phyloP scores from a whole-genome alignment of 83 land plant species.

The Isoetes engelmannii region DNA sequence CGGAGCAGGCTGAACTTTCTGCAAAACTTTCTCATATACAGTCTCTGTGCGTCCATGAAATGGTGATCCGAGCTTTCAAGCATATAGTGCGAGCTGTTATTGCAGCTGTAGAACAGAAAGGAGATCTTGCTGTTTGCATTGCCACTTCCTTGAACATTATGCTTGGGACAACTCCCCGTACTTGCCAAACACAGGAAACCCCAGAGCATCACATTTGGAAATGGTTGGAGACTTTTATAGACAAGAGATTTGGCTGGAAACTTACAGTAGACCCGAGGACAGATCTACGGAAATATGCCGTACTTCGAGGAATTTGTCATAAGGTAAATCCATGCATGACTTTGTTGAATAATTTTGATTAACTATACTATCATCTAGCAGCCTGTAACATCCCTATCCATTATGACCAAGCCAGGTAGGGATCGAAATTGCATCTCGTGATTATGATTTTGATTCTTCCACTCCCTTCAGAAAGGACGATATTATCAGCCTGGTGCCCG shows the following conservation, averaged over 20 bases:
- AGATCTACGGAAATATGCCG: slow-evolving; percentile 65
- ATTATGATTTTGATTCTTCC: slow-evolving; percentile 62
- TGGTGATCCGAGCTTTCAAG: slow-evolving; percentile 88
- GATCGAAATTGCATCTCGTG: slow-evolving; percentile 74
- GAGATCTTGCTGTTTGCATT: slow-evolving; percentile 43
- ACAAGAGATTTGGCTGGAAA: slow-evolving; percentile 73
- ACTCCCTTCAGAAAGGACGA: slow-evolving; percentile 56
- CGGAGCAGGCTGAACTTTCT: slow-evolving; percentile 66
- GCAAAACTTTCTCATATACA: slow-evolving; percentile 85
- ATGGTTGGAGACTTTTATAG: slow-evolving; percentile 62
- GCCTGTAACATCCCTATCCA: too few species aligned
- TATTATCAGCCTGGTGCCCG: slow-evolving; percentile 81
- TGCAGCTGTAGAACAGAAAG: slow-evolving; percentile 36
- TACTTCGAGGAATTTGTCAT: slow-evolving; percentile 80
- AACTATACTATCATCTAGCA: too few species aligned
- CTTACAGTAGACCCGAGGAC: slow-evolving; percentile 25
- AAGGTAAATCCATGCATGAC: slow-evolving; percentile 39
- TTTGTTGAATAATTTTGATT: not conserved
- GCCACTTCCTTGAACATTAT: slow-evolving; percentile 67
- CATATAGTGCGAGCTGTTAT: slow-evolving; percentile 68
- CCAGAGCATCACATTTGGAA: slow-evolving; percentile 43
- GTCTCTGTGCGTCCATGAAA: slow-evolving; percentile 88
- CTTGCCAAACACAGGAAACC: not conserved
- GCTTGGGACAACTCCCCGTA: slow-evolving; percentile 47
- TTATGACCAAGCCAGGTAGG: slow-evolving; percentile 48